These are phyloP conservation scores for Chaetomiaceae sp. DNA, from an alignment of 2,329 filamentous ascomycete genomes.

Conservation along the genomic window DNA sequence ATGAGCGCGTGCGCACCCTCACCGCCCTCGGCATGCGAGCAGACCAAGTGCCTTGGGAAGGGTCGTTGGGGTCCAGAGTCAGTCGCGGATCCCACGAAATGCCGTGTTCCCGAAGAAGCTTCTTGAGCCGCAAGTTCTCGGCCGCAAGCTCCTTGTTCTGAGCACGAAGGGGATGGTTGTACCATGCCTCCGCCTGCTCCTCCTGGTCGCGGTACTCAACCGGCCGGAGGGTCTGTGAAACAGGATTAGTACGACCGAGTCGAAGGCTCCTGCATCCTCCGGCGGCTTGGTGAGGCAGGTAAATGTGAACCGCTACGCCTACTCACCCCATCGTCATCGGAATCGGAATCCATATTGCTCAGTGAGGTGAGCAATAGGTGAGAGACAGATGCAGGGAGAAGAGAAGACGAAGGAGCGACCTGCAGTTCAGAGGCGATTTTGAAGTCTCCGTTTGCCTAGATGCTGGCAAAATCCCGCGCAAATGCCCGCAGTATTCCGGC, in stretches of 20 bases:
- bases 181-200: constrained; percentile 43
- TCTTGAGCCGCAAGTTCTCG: constrained; percentile 46
- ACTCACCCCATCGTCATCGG: background rate
- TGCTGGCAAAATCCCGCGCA: too few relatives aligned
- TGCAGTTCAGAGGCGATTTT: background rate
- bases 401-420: background rate
- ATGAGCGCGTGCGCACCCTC: constrained; percentile 10
- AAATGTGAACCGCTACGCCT: too few relatives aligned
- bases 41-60: constrained; percentile 6
- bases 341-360: background rate
- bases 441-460: background rate
- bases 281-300: too few relatives aligned
- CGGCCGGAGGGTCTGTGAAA: constrained; percentile 25
- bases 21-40: background rate
- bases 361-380: too few relatives aligned
- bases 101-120: constrained; percentile 45
- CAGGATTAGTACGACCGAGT: background rate
- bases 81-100: constrained; percentile 43
- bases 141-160: constrained; percentile 41
- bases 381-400: background rate
- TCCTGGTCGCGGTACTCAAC: constrained; percentile 49
- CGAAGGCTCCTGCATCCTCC: background rate
- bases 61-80: constrained; percentile 19
- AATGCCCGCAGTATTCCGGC: too few relatives aligned
- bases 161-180: constrained; percentile 43